phyloP scores from a whole-genome alignment of 345 rosid genomes.

The Stellera chamaejasme region DNA sequence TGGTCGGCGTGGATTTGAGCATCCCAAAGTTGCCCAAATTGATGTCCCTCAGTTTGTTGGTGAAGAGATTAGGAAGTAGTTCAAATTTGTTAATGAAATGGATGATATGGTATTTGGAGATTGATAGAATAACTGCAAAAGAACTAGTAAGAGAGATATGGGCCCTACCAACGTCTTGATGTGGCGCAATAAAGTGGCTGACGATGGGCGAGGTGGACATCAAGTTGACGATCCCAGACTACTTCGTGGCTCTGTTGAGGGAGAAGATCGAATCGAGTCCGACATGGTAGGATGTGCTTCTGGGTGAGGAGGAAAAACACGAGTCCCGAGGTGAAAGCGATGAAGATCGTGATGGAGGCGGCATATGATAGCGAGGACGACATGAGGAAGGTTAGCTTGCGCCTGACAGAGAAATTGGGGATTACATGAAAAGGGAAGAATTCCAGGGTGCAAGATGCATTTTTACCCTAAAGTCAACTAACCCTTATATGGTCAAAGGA shows the following conservation, averaged over 20 bases:
- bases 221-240: slow-evolving; percentile 53
- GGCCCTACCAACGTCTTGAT: slow-evolving; percentile 62
- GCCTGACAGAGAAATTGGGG: slow-evolving; percentile 40
- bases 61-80: no score
- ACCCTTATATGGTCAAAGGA: no score
- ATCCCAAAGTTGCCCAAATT: no score
- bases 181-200: slow-evolving; percentile 61
- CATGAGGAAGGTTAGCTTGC: slow-evolving; percentile 33
- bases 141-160: no score
- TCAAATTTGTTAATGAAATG: no score
- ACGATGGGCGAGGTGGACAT: slow-evolving; percentile 76
- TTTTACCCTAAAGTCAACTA: no score
- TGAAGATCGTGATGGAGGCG: slow-evolving; percentile 50
- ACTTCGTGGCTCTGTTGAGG: slow-evolving; percentile 33
- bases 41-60: no score
- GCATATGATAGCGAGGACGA: slow-evolving; percentile 38
- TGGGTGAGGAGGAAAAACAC: slow-evolving; percentile 45
- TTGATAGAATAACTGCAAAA: no score
- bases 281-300: slow-evolving; percentile 41
- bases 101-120: no score
- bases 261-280: slow-evolving; percentile 36
- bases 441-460: no score
- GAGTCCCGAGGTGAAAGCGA: slow-evolving; percentile 47
- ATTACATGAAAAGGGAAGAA: no score
- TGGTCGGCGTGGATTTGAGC: no score